A percentile compares a stretch with the other conserved stretches of the same genome.
Conservation (phyloP, 441 rosid genomes). For the Aleurites moluccanus region DNA sequence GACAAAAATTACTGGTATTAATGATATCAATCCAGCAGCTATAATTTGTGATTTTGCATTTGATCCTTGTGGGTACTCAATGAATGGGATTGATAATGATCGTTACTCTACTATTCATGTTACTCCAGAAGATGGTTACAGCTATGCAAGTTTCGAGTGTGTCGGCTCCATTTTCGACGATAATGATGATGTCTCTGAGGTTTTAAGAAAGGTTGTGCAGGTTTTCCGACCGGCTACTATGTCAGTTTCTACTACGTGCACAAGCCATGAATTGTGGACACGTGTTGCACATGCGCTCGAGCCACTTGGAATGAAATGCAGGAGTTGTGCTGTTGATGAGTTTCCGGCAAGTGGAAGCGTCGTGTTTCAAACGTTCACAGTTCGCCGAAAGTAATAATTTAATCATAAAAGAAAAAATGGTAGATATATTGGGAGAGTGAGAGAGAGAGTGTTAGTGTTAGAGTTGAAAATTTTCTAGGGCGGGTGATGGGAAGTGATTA, state of each 20-base stretch:
- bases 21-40: conserved; percentile 60
- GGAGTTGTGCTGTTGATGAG: conserved; percentile 70
- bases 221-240: conserved; percentile 76
- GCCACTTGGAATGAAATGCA: conserved; percentile 69
- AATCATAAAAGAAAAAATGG: background rate
- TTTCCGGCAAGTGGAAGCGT: conserved; percentile 70
- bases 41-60: conserved; percentile 84
- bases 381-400: conserved; percentile 58
- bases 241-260: conserved; percentile 69
- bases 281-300: conserved; percentile 63
- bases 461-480: conserved; percentile 18
- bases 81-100: conserved; percentile 85
- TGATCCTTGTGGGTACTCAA: conserved; percentile 97
- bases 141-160: conserved; percentile 94
- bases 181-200: conserved; percentile 43
- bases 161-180: conserved; percentile 67
- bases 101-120: conserved; percentile 96
- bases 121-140: conserved; percentile 92
- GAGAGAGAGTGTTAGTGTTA: conserved; percentile 13
- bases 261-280: conserved; percentile 56
- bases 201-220: conserved; percentile 55
- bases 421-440: conserved; percentile 19
- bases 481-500: conserved; percentile 29
- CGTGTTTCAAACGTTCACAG: conserved; percentile 74
- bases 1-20: conserved; percentile 75